Base-by-base conservation (phyloP, 1,284 basidiomycete species). In the Malassezia yamatoensis region DNA sequence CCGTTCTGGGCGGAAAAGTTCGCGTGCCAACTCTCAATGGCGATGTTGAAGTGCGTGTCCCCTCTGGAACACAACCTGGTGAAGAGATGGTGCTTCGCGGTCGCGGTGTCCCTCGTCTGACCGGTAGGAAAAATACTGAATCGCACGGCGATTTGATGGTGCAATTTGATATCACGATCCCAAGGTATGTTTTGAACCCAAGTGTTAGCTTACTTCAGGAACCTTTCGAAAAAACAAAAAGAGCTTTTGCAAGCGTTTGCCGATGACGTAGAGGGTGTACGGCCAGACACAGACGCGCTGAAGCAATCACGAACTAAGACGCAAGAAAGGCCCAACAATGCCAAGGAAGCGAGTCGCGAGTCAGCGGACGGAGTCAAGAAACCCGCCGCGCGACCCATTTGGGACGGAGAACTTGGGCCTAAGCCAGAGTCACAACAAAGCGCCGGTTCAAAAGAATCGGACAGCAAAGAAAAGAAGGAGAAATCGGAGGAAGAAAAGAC, bases 11-110 rank as follows among this genome's bases (percentile, higher is more conserved):
- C 47, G 94, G 94, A 41, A 83, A 83, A 66, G 87, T 91, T 43
- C 83, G 90, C 38, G 87, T 99, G 46, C 91, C 91, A 21, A 98
- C 94, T 21, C 79, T 98, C 29, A 91, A 98, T 64, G 89, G 91
- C 40, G 88, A 94, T 52, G 90, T 96, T 9, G 90, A 96, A 60
- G 88, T 99, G 47, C 85, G 88, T 59, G 83, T 99, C 47, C 89
- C 91, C 44, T 80, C 81, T 35, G 93, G 94, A 43, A 96, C 94
- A 2, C 93, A 98, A 77, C 88, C 87, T 67, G 91, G 90, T 16
- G 90, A 98, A 77, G 90, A 96, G 76, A 93, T 94, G 82, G 86
- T 96, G 13, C 77, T 99, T 67, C 88, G 87, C 77, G 85, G 85
- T 34, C 84, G 88, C 57, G 94, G 94, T 38, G 84, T 96, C 42